phyloP scores from a whole-genome alignment of 805 yeast genomes.

The Dipodascopsis tothii region DNA sequence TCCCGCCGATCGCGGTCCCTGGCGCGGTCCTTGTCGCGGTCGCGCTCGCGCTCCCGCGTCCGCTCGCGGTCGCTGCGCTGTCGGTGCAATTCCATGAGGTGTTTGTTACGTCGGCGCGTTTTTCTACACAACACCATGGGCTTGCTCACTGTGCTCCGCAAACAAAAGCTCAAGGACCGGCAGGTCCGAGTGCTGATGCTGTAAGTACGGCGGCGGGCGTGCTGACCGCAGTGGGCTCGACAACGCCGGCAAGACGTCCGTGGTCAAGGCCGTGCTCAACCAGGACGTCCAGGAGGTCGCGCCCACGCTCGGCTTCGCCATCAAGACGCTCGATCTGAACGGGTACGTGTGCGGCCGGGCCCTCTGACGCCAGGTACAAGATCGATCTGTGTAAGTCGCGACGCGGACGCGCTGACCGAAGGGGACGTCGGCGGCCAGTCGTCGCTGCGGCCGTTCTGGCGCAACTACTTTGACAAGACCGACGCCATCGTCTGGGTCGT shows the following conservation, averaged over 20 bases:
- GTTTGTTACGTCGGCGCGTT: no score
- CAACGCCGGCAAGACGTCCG: conserved; percentile 85
- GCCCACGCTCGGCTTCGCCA: conserved; percentile 89
- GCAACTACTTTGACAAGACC: conserved; percentile 78
- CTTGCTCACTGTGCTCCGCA: conserved; percentile 48
- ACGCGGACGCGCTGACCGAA: not conserved
- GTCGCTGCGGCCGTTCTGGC: conserved; percentile 82
- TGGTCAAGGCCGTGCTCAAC: conserved; percentile 52
- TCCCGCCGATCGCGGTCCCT: no score
- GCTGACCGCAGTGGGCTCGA: conserved; percentile 54
- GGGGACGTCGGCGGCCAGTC: conserved; percentile 93
- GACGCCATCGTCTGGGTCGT: conserved; percentile 82
- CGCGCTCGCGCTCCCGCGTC: no score
- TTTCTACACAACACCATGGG: no score
- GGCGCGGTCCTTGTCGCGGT: no score
- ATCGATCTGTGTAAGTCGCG: conserved; percentile 32
- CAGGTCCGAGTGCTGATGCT: conserved; percentile 68
- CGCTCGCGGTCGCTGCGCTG: no score
- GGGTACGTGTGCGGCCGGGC: conserved; percentile 31
- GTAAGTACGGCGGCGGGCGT: conserved; percentile 22
- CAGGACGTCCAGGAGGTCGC: conserved; percentile 50
- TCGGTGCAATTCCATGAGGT: no score
- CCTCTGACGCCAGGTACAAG: conserved; percentile 20
- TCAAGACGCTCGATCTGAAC: conserved; percentile 46
- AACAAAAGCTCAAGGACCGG: conserved; percentile 71